Base-by-base conservation (phyloP, 441 rosid genomes). In the Pelargonium citronellum region DNA sequence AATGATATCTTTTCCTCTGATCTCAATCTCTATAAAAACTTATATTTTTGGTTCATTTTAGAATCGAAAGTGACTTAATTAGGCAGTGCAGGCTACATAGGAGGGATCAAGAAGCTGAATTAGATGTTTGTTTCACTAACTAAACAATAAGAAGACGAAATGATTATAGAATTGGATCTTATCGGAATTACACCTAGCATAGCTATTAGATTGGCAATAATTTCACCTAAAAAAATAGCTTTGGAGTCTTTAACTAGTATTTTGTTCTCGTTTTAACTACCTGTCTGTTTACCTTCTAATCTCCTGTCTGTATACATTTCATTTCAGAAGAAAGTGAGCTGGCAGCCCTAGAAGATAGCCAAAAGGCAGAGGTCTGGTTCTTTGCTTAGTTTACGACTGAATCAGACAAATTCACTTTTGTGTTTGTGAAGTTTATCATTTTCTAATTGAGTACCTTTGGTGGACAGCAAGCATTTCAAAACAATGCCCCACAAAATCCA, bases 281-380 rank as follows among this genome's bases (percentile, higher is more conserved):
- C 47, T 43, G 47, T 4, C 69, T 34, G 53, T 63, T 51, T 62
- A 57, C 55, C 61, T 65, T 24, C 51, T 37, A 10, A 43, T 30
- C 34, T 10, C 19, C 16, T 60, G 41, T 22, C 19, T 77, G 76
- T 76, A 13, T 73, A 53, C 51, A 27, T 76, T 57, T 73, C 10
- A 1, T 82, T 82, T 49, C 85, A 88, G 91, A 83, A 43, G 87
- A 76, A 73, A 79, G 43, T 71, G 82, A 69, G 82, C 69, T 71
- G 57, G 76, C 49, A 77, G 46, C 76, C 64, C 73, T 73, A 70
- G 80, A 75, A 71, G 80, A 70, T 71, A 81, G 71, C 77, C 81
- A 66, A 78, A 78, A 74, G 51, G 68, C 71, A 69, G 86, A 88
- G 96, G 98, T 91, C 60, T 78, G 73, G 46, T 76, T 66, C 72